phyloP scores from a whole-genome alignment of 225 moss, liverwort and hornwort species.

The Sphagnum contortum region DNA sequence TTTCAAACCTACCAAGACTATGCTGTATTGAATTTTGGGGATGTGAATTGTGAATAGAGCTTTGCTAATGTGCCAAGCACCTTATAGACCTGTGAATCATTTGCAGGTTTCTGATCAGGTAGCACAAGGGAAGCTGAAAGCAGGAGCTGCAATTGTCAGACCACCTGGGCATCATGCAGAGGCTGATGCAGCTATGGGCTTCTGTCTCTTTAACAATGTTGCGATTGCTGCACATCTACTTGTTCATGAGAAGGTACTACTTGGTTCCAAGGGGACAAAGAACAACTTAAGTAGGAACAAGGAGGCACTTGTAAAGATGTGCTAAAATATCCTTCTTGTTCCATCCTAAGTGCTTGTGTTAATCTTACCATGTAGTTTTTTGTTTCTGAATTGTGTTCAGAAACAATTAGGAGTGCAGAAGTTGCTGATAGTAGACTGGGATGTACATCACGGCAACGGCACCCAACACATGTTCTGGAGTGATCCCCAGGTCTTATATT shows the following conservation, averaged over 20 bases:
- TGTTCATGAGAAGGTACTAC: conserved; percentile 20
- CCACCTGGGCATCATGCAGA: conserved; percentile 63
- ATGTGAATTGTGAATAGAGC: too few relatives aligned
- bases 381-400: conserved; percentile 5
- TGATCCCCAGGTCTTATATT: conserved; percentile 51
- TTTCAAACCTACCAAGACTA: too few relatives aligned
- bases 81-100: too few relatives aligned
- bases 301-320: too few relatives aligned
- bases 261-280: too few relatives aligned
- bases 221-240: conserved; percentile 47
- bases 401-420: conserved; percentile 31
- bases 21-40: too few relatives aligned
- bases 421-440: conserved; percentile 57
- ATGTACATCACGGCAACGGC: conserved; percentile 61
- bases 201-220: conserved; percentile 55
- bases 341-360: too few relatives aligned
- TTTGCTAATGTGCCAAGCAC: too few relatives aligned
- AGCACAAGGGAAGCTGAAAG: conserved; percentile 36
- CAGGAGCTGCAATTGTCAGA: conserved; percentile 47
- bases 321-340: too few relatives aligned
- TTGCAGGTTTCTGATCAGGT: conserved; percentile 28
- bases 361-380: too few relatives aligned
- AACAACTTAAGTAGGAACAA: too few relatives aligned
- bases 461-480: conserved; percentile 63
- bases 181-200: conserved; percentile 43